Percentiles rank a stretch among this genome's conserved stretches.
Conservation (phyloP, 116 monocot genomes). For the Papilionanthe hybrid region DNA sequence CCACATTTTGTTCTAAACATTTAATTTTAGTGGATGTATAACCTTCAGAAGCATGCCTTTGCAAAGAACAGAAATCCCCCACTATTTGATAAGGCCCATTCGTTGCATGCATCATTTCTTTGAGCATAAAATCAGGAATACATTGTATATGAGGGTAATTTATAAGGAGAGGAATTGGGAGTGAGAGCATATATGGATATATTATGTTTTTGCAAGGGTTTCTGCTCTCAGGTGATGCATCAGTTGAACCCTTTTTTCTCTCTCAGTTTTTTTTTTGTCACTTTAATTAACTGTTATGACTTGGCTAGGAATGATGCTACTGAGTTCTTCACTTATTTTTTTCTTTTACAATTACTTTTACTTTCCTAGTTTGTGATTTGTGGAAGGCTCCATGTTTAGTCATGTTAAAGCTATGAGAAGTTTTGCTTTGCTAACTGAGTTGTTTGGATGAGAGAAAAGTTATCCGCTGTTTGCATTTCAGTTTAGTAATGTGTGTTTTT, state of each 20-base stretch:
- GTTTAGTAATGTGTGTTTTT: background rate
- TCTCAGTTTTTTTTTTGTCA: too few relatives aligned
- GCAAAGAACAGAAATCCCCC: too few relatives aligned
- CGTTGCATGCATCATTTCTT: too few relatives aligned
- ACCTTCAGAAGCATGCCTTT: too few relatives aligned
- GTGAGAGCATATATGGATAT: slow-evolving; percentile 1
- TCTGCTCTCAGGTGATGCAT: slow-evolving; percentile 7
- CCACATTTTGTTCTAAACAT: too few relatives aligned
- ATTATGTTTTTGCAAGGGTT: background rate
- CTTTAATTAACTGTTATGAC: background rate
- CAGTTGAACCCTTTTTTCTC: background rate
- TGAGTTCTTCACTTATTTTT: background rate
- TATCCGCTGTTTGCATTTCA: background rate
- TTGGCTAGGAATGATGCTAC: background rate
- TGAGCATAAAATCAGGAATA: too few relatives aligned
- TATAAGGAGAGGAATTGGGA: background rate
- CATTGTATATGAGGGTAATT: background rate
- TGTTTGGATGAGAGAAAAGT: background rate
- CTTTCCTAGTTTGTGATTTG: background rate
- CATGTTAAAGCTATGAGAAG: background rate
- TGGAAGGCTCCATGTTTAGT: background rate
- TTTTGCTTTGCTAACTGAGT: background rate
- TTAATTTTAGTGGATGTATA: too few relatives aligned
- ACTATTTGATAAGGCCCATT: too few relatives aligned
- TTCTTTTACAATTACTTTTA: background rate